Evolutionary conservation across 2,329 filamentous ascomycete genomes (phyloP).

Genomic region (Phaeosphaeriaceae sp.): DNA sequence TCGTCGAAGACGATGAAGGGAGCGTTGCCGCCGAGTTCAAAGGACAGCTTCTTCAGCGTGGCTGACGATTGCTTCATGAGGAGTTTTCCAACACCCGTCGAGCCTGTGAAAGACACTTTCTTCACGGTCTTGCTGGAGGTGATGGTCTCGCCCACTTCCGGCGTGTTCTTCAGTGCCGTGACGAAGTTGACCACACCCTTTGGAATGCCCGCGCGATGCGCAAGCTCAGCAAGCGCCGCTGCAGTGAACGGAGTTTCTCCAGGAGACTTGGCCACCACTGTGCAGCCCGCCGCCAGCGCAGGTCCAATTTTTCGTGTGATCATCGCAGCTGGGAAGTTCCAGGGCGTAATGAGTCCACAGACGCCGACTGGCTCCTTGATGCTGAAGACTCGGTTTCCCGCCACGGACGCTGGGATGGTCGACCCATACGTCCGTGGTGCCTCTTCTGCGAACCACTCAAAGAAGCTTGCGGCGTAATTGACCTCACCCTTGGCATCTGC

Average conservation of each 20-base stretch:
- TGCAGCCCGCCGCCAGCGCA: constrained; percentile 91
- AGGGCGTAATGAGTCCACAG: constrained; percentile 80
- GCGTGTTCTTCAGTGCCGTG: constrained; percentile 79
- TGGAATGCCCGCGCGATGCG: constrained; percentile 85
- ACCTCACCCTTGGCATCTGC: constrained; percentile 57
- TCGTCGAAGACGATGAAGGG: constrained; percentile 98
- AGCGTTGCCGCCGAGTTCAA: constrained; percentile 93
- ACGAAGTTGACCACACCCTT: constrained; percentile 91
- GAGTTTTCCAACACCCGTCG: constrained; percentile 70
- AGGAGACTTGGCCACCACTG: constrained; percentile 89
- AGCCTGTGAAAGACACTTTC: constrained; percentile 94
- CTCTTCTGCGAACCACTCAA: constrained; percentile 52
- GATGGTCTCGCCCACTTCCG: constrained; percentile 76
- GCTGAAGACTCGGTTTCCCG: constrained; percentile 78
- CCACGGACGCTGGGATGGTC: constrained; percentile 72
- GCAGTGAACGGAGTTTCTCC: constrained; percentile 92
- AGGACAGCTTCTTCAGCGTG: constrained; percentile 84
- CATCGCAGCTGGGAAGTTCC: constrained; percentile 75
- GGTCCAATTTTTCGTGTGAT: constrained; percentile 62
- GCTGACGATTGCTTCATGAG: constrained; percentile 89
- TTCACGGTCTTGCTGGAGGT: constrained; percentile 79
- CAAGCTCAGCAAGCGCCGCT: constrained; percentile 85
- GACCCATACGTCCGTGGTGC: constrained; percentile 62
- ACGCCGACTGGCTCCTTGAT: constrained; percentile 86
- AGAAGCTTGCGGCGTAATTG: constrained; percentile 49